phyloP scores from a whole-genome alignment of 192 early-diverging fungal species.

The Podila horticola region DNA sequence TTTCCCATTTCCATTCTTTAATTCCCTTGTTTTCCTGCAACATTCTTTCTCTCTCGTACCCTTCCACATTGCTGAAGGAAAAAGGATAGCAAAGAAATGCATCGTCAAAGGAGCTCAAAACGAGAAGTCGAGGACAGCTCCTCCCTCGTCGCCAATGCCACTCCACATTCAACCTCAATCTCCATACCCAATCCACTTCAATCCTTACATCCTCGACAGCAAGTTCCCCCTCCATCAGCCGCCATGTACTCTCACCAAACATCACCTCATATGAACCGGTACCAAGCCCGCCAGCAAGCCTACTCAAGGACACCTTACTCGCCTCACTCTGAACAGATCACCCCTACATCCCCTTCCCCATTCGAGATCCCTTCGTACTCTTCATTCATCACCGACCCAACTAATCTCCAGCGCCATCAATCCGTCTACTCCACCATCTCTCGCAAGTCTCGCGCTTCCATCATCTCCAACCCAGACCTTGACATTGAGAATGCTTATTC shows the following conservation, averaged over 20 bases:
- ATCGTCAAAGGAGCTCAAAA: not conserved
- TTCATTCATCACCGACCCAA: constrained; percentile 30
- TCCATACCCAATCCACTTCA: constrained; percentile 12
- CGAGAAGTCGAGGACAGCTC: constrained; percentile 21
- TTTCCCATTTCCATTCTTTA: too few species aligned
- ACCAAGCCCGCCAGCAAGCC: constrained; percentile 4
- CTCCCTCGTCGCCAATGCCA: constrained; percentile 4
- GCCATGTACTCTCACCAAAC: not conserved
- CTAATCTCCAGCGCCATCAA: constrained; percentile 31
- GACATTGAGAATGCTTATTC: constrained; percentile 40
- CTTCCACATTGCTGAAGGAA: too few species aligned
- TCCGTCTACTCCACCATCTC: constrained; percentile 39
- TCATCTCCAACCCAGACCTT: constrained; percentile 43
- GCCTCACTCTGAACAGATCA: not conserved
- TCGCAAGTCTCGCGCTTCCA: constrained; percentile 27
- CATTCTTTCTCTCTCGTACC: too few species aligned
- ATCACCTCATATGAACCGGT: constrained; percentile 1
- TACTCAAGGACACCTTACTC: constrained; percentile 11
- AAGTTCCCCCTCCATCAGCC: not conserved
- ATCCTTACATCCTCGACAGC: constrained; percentile 31
- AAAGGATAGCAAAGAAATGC: not conserved
- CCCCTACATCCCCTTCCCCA: not conserved
- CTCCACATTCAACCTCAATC: constrained; percentile 1
- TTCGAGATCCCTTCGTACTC: constrained; percentile 41
- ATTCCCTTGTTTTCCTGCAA: too few species aligned